These are phyloP conservation scores for Spathaspora boniae DNA, from an alignment of 805 yeast genomes.

Conservation along the genomic window DNA sequence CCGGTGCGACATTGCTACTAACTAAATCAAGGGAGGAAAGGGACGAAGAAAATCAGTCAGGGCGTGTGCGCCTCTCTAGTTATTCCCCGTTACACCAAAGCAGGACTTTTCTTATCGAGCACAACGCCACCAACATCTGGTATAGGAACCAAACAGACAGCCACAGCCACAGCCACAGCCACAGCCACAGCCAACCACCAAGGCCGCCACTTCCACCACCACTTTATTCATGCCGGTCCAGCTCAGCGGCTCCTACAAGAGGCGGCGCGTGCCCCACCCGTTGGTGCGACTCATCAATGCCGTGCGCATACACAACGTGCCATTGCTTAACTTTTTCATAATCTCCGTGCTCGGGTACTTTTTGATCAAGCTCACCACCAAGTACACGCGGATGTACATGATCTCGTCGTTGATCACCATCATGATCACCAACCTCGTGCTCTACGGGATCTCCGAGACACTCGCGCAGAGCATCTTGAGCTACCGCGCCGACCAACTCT, in stretches of 20 bases:
- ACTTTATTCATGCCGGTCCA: slow-evolving; percentile 18
- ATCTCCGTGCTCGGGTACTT: slow-evolving; percentile 47
- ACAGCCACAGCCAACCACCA: too few species aligned
- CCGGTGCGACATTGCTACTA: too few species aligned
- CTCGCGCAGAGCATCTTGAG: slow-evolving; percentile 70
- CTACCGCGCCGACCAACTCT: slow-evolving; percentile 21
- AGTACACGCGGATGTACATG: slow-evolving; percentile 59
- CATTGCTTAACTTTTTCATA: slow-evolving; percentile 54
- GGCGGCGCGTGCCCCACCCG: neutral
- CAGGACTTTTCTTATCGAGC: too few species aligned
- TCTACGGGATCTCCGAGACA: slow-evolving; percentile 89
- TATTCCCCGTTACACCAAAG: too few species aligned
- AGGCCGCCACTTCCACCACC: neutral
- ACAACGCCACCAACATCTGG: too few species aligned
- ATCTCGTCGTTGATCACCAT: slow-evolving; percentile 71
- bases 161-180: too few species aligned
- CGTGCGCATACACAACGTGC: slow-evolving; percentile 45
- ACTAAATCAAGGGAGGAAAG: too few species aligned
- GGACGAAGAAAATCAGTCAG: too few species aligned
- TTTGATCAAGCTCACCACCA: slow-evolving; percentile 50
- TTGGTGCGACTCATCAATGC: slow-evolving; percentile 27
- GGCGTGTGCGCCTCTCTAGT: too few species aligned
- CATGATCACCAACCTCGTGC: slow-evolving; percentile 70
- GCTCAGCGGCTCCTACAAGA: slow-evolving; percentile 6
- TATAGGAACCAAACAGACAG: too few species aligned